These are phyloP conservation scores for Penicillium sp. DNA, from an alignment of 2,329 filamentous ascomycete species.

Conservation along the genomic window DNA sequence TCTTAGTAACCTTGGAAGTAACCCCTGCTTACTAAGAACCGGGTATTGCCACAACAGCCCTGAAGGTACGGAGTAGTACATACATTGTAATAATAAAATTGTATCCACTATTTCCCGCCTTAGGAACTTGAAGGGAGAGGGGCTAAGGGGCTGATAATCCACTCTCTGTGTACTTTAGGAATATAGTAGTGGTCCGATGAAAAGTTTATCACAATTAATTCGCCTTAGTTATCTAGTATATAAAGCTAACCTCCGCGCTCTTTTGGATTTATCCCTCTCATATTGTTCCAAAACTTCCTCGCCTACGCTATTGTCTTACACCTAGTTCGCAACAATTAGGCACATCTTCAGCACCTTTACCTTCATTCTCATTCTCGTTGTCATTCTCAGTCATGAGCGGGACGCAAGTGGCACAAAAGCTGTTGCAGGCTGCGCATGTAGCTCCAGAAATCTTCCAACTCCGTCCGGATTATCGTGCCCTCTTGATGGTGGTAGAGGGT, in stretches of 20 bases:
- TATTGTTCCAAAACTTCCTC: background rate
- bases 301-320: background rate
- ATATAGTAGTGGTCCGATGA: background rate
- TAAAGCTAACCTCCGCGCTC: background rate
- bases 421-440: conserved; percentile 14
- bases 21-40: too few species aligned
- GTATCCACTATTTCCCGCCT: background rate
- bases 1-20: too few species aligned
- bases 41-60: background rate
- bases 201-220: background rate
- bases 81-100: background rate
- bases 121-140: background rate
- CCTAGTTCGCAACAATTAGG: background rate
- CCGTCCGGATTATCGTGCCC: conserved; percentile 40
- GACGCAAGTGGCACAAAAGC: background rate
- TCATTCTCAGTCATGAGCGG: background rate
- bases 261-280: background rate
- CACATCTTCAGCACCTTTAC: background rate
- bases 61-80: too few species aligned
- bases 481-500: conserved; percentile 36
- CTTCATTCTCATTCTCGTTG: background rate
- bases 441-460: conserved; percentile 34
- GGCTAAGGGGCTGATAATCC: background rate
- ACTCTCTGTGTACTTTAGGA: background rate
- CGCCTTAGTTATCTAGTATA: background rate